phyloP scores from a whole-genome alignment of 2,329 filamentous ascomycete species.

The Hypoxylon sp. region DNA sequence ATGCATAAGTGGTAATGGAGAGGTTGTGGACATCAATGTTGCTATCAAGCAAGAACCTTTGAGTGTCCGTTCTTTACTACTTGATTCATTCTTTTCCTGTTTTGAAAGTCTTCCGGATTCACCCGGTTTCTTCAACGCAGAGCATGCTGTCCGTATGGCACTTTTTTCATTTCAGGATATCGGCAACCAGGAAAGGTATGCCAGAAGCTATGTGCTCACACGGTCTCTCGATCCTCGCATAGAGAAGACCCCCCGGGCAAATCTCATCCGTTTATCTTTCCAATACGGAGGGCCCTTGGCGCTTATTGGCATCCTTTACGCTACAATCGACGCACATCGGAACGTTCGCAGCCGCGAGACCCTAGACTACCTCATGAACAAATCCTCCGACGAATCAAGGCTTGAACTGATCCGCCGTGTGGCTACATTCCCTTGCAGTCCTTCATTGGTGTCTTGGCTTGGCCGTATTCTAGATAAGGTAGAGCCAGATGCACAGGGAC shows the following conservation, averaged over 20 bases:
- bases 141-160: not conserved
- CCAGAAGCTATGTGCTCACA: constrained; percentile 12
- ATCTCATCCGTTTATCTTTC: constrained; percentile 16
- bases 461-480: constrained; percentile 12
- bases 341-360: constrained; percentile 21
- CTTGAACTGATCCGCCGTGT: constrained; percentile 13
- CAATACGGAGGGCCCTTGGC: constrained; percentile 18
- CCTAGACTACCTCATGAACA: constrained; percentile 23
- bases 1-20: not conserved
- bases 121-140: not conserved
- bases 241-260: constrained; percentile 5
- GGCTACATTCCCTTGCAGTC: constrained; percentile 21
- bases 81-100: not conserved
- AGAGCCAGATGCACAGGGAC: constrained; percentile 1
- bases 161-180: not conserved
- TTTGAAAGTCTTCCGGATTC: not conserved
- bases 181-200: constrained; percentile 17
- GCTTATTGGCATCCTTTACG: constrained; percentile 20
- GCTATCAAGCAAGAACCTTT: not conserved
- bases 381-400: constrained; percentile 17
- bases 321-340: constrained; percentile 25
- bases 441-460: constrained; percentile 15
- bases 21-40: not conserved
- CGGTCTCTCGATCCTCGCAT: constrained; percentile 15
- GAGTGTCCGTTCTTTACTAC: not conserved